Evolutionary conservation across 2,329 filamentous ascomycete species (phyloP).

Genomic region (Trichophyton simii): DNA sequence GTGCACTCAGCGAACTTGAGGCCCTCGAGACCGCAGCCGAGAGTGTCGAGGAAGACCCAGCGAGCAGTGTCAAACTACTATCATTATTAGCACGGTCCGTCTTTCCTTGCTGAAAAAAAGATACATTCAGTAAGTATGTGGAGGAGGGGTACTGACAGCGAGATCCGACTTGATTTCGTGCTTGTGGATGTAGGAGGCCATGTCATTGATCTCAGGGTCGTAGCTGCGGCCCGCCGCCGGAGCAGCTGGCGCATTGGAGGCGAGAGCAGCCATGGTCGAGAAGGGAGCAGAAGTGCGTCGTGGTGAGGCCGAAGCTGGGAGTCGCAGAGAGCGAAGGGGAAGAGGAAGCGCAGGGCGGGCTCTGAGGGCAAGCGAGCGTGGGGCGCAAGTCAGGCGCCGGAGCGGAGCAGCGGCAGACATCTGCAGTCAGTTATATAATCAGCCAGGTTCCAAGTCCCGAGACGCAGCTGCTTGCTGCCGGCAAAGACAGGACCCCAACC

Average conservation of each 20-base stretch:
- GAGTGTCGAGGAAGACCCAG: slow-evolving; percentile 91
- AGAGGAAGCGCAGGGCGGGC: slow-evolving; percentile 39
- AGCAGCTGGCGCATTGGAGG: slow-evolving; percentile 25
- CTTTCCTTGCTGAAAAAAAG: background rate
- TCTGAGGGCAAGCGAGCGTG: slow-evolving; percentile 28
- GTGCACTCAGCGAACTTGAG: slow-evolving; percentile 91
- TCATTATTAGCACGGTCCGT: slow-evolving; percentile 26
- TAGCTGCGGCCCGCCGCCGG: slow-evolving; percentile 45
- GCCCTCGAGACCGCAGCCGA: slow-evolving; percentile 92
- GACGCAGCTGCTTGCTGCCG: too few relatives aligned
- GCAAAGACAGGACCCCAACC: too few relatives aligned
- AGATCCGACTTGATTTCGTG: slow-evolving; percentile 83
- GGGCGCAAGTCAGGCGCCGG: slow-evolving; percentile 31
- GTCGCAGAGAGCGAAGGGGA: slow-evolving; percentile 23
- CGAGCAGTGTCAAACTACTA: slow-evolving; percentile 77
- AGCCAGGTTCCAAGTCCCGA: background rate
- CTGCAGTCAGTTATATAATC: background rate
- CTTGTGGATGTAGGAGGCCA: slow-evolving; percentile 88
- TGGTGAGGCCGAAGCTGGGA: slow-evolving; percentile 24
- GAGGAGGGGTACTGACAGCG: slow-evolving; percentile 53
- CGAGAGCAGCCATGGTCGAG: slow-evolving; percentile 33
- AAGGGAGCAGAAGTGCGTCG: slow-evolving; percentile 24
- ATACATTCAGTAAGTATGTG: slow-evolving; percentile 1
- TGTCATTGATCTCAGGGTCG: slow-evolving; percentile 87
- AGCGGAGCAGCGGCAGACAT: slow-evolving; percentile 32